phyloP scores from a whole-genome alignment of 352 stramenopile genomes.

The Thalassiosira hispida region DNA sequence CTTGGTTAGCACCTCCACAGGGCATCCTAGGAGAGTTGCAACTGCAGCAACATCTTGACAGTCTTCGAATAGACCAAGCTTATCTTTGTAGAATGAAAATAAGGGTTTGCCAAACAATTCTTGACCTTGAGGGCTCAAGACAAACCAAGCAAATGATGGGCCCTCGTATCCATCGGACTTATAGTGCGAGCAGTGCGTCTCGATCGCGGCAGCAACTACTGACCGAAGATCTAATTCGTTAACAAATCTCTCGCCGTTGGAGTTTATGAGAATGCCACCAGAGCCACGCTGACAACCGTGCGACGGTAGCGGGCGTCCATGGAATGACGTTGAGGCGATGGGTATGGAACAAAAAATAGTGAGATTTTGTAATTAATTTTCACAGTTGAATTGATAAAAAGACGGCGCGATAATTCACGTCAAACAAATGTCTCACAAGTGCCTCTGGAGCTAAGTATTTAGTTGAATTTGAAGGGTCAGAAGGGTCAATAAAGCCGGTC shows the following conservation, averaged over 20 bases:
- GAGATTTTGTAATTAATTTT: too few species aligned
- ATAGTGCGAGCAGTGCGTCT: constrained; percentile 31
- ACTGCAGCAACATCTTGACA: constrained; percentile 37
- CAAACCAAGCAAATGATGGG: constrained; percentile 44
- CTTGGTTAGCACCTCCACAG: constrained; percentile 2
- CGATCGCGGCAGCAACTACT: constrained; percentile 36
- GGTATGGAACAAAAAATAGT: too few species aligned
- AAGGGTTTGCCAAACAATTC: constrained; percentile 39
- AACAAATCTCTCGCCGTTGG: constrained; percentile 79
- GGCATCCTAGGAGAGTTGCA: constrained; percentile 39
- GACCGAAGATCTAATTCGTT: constrained; percentile 25
- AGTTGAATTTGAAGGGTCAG: constrained; percentile 75
- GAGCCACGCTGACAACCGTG: too few species aligned
- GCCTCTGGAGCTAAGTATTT: constrained; percentile 90
- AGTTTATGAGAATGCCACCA: constrained; percentile 89
- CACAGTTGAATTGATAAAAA: too few species aligned
- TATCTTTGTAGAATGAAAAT: constrained; percentile 40
- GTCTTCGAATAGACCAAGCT: constrained; percentile 46
- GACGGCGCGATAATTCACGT: too few species aligned
- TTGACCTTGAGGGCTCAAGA: constrained; percentile 38
- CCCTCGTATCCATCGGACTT: constrained; percentile 14
- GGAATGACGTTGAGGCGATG: too few species aligned
- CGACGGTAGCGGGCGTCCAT: too few species aligned
- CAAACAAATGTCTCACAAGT: too few species aligned
- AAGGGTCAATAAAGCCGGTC: constrained; percentile 84